Base-by-base conservation (phyloP, 192 early-diverging fungal genomes). In the Backusella parvicylindrica region DNA sequence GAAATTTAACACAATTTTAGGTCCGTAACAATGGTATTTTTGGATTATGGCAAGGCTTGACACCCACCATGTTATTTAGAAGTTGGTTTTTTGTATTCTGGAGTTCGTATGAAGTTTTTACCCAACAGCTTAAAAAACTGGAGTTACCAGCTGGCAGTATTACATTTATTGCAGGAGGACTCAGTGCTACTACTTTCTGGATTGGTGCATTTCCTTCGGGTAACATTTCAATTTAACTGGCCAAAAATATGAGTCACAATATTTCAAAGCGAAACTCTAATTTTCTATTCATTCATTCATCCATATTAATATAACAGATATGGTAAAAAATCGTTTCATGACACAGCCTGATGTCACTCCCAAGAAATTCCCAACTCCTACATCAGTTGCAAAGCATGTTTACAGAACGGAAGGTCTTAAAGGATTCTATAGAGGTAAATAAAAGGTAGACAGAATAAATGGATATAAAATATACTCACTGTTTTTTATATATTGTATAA, bases 291-390 rank as follows among this genome's bases (percentile, higher is more conserved):
- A 68, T 47, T 11, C 35, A 70, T 35, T 70, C 33, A 36, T 75
- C 33, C 28, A 37, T 47, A 36, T 13, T 3, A 41, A 13, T 47
- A 47, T n/a, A 47, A 23, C 2, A 89, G 93, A 99, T 82, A 89
- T 95, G 0, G 91, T 97, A 60, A 99, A 99, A 80, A 98, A 97
- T 77, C 87, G 91, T 18, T 94, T 94, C 72, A 98, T 98, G 97
- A 94, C 94, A 0, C 95, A 96, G 74, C 91, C 93, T 0, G 92
- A 93, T 77, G 84, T 88, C 26, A 89, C 84, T 40, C 87, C 89
- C 2, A 87, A 88, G 21, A 78, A 79, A 43, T 93, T 89, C 75
- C 91, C 89, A 13, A 89, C 74, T 26, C 73, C 91, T 8, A 63
- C 76, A 9, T 86, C 86, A 41, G 88, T 88, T 69, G 84, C 82